Evolutionary conservation across 371 early-diverging fungal species (phyloP).

Genomic region (Chytridium lagenaria): DNA sequence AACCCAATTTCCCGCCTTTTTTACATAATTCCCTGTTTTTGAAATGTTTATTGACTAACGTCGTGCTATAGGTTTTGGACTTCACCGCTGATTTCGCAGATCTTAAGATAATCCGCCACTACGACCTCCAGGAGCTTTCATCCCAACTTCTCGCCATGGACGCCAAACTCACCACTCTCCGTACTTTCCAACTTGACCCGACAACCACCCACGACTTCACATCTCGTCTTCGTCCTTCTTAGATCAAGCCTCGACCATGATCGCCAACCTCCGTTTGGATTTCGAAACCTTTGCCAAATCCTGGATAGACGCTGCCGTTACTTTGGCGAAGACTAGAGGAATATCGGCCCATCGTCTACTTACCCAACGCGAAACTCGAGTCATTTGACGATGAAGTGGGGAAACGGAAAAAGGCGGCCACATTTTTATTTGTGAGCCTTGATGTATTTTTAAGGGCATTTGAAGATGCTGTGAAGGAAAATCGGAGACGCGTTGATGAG

Average conservation of each 20-base stretch:
- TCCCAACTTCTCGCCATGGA: constrained; percentile 30
- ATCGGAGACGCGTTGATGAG: constrained; percentile 43
- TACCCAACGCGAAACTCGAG: background rate
- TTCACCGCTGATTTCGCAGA: constrained; percentile 40
- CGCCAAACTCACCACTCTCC: constrained; percentile 13
- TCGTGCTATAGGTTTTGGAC: constrained; percentile 34
- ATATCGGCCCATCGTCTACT: constrained; percentile 31
- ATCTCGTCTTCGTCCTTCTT: constrained; percentile 36
- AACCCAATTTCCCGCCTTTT: too few species aligned
- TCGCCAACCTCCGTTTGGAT: constrained; percentile 23
- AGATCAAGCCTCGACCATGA: constrained; percentile 5
- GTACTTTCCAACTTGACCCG: constrained; percentile 16
- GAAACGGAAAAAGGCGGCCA: constrained; percentile 39
- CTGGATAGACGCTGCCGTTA: constrained; percentile 50
- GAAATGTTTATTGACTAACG: background rate
- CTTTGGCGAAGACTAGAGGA: constrained; percentile 57
- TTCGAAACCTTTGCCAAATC: constrained; percentile 36
- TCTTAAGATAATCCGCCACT: constrained; percentile 36
- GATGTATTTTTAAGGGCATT: constrained; percentile 54
- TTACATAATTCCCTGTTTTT: too few species aligned
- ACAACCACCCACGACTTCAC: constrained; percentile 17
- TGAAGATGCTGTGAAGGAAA: constrained; percentile 50
- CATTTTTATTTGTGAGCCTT: constrained; percentile 48
- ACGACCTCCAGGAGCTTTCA: constrained; percentile 37
- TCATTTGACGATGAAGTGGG: constrained; percentile 10